Percentiles rank a stretch among this genome's conserved stretches.
Evolutionary conservation across 164 flowering plant genomes (phyloP).

Genomic region (Macadamia integrifolia): DNA sequence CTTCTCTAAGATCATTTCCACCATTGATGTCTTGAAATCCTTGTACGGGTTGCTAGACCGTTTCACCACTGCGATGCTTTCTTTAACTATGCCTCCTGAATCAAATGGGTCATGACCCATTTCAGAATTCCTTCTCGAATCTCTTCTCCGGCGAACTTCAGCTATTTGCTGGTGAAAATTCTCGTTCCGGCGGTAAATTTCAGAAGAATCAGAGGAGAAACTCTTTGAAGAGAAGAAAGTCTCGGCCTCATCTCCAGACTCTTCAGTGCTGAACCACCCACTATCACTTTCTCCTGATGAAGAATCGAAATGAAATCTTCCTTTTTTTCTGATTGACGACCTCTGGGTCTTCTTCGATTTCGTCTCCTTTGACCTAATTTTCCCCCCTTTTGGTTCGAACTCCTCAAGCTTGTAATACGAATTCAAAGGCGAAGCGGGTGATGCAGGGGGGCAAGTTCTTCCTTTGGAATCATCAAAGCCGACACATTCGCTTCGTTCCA

Average conservation of each 20-base stretch:
- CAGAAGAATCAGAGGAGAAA: slow-evolving; percentile 51
- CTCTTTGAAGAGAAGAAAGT: slow-evolving; percentile 24
- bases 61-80: slow-evolving; percentile 69
- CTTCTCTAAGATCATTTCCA: slow-evolving; percentile 80
- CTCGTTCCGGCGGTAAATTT: slow-evolving; percentile 11
- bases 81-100: slow-evolving; percentile 28
- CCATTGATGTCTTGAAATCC: slow-evolving; percentile 76
- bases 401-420: background rate
- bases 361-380: background rate
- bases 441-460: slow-evolving; percentile 37
- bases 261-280: slow-evolving; percentile 50
- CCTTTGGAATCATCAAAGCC: slow-evolving; percentile 15
- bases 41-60: slow-evolving; percentile 55
- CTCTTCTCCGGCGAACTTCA: slow-evolving; percentile 6
- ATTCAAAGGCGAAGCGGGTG: slow-evolving; percentile 21
- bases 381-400: background rate
- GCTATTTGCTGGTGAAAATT: slow-evolving; percentile 15
- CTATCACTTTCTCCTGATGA: slow-evolving; percentile 14
- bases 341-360: slow-evolving; percentile 6
- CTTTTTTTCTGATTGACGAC: slow-evolving; percentile 9
- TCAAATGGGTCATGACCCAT: slow-evolving; percentile 10
- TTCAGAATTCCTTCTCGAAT: slow-evolving; percentile 9
- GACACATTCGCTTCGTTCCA: slow-evolving; percentile 14
- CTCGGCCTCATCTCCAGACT: slow-evolving; percentile 35
- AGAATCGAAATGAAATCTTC: slow-evolving; percentile 1